Evolutionary conservation across 768 basidiomycete species (phyloP), one percentile per base, ranked within the genome.

Genomic region (Phanerochaete carnosa): DNA sequence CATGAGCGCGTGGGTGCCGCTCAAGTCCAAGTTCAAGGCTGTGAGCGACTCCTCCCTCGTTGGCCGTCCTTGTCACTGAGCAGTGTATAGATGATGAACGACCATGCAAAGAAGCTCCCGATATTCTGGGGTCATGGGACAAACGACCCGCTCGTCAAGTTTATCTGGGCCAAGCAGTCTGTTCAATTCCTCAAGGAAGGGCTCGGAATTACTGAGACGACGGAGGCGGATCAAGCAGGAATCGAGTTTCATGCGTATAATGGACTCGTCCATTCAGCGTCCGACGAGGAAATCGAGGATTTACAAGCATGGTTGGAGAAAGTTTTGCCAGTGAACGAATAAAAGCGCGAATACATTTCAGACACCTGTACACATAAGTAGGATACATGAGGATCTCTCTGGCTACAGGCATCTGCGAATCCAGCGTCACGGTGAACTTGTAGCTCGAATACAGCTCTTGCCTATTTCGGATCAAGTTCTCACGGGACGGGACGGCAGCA

Each of bases 101-200:
- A 80, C 11, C 77, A 87, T 65, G 84, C 87, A 19, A 74, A 79
- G 47, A 79, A 81, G 3, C 79, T 85, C 23, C 90, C 94, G 1
- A 79, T 95, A 29, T 95, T 96, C 74, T 91, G 91, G 86, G 95
- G 90, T 13, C 91, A 94, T 64, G 94, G 94, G 25, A 81, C 78
- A 6, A 78, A 72, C 16, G 95, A 98, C 74, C 86, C 83, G 7
- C 78, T 96, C 25, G 88, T 97, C 57, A 79, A 79, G 59, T 79
- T 78, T 65, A 63, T 79, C 28, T 77, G 85, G 53, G 84, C 84
- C 25, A 70, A 79, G 57, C 72, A 72, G 52, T 89, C 90, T 8
- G 74, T 80, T 37, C 80, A 85, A 7, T 81, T 82, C 60, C 74
- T 95, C 46, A 81, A 79, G 35, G 70, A 77, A 15, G 66, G 80